Conservation (phyloP, 2,329 filamentous ascomycete genomes). For the Fusarium sp. region DNA sequence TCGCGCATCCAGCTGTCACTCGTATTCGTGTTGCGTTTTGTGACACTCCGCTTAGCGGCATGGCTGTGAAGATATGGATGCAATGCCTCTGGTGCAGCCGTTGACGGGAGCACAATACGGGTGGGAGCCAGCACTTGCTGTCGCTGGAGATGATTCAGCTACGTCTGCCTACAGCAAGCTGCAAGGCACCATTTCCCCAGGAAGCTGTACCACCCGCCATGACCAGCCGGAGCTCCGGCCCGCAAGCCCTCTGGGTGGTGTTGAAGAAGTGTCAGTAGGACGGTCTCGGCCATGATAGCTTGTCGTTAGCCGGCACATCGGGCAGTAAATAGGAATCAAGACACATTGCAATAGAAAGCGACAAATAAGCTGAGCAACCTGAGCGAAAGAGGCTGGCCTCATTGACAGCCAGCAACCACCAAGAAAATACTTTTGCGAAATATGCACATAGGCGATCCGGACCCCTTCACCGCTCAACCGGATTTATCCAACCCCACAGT, state of each 20-base stretch:
- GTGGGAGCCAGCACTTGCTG: neutral
- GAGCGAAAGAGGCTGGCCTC: neutral
- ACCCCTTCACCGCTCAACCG: constrained; percentile 38
- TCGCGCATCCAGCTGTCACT: neutral
- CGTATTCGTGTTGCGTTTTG: neutral
- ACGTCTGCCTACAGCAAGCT: neutral
- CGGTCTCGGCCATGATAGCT: neutral
- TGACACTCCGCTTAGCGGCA: neutral
- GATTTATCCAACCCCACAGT: constrained; percentile 35
- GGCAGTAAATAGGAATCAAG: neutral
- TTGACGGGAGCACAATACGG: neutral
- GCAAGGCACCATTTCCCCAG: neutral
- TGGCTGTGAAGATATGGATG: neutral
- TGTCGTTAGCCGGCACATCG: neutral
- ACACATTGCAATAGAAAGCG: neutral
- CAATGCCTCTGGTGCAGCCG: neutral
- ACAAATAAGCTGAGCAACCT: neutral
- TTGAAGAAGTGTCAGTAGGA: neutral
- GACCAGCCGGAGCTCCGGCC: neutral
- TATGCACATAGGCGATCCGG: constrained; percentile 37
- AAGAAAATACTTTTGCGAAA: neutral
- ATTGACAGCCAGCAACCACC: neutral
- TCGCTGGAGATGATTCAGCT: neutral
- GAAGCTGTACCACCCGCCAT: neutral
- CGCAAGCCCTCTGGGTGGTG: neutral